Base-by-base conservation (phyloP, 2,329 filamentous ascomycete genomes). In the Pezicula neosporulosa region DNA sequence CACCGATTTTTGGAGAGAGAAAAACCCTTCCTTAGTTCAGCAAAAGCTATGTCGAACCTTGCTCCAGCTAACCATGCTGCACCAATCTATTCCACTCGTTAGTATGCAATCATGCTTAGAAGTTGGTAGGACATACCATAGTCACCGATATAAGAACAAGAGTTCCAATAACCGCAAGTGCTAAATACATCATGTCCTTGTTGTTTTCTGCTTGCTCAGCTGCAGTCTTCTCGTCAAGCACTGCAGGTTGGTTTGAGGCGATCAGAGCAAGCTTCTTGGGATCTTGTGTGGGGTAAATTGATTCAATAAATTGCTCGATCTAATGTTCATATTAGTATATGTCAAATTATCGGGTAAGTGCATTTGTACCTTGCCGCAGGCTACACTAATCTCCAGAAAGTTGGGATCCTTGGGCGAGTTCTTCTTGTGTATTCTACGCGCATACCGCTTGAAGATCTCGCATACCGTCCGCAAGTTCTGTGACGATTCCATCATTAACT, bases 231-330 rank as follows among this genome's bases (percentile, higher is more conserved):
- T 58, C 58, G 6, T 73, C 66, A 47, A 61, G 64, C 55, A 70
- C 63, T 19, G 53, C 51, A 56, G 64, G 67, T 56, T 69, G 65
- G 30, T 53, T 53, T 51, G 68, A 62, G 47, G 72, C 70, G 36
- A 70, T 62, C 13, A 71, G 66, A 30, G 74, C 70, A 35, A 82
- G 68, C 55, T 76, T 74, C 63, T 87, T 85, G 42, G 88, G 81
- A 56, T 89, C 84, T 70, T 96, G 90, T 8, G 83, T 81, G 3
- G 94, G 94, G 82, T 92, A 97, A 60, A 97, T 84, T 5, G 85
- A 86, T 71, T 97, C 93, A 67, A 97, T 96, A 68, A 96, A 96
- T 76, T 94, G 89, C 69, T 97, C 92, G 58, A 96, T 89, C 88
- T 94, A 63, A 33, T 28, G 2, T 4, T 24, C 21, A 28, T 37